Percentiles rank a stretch among this genome's conserved stretches.
Evolutionary conservation across 805 yeast species (phyloP).

Genomic region (Metschnikowia koreensis): DNA sequence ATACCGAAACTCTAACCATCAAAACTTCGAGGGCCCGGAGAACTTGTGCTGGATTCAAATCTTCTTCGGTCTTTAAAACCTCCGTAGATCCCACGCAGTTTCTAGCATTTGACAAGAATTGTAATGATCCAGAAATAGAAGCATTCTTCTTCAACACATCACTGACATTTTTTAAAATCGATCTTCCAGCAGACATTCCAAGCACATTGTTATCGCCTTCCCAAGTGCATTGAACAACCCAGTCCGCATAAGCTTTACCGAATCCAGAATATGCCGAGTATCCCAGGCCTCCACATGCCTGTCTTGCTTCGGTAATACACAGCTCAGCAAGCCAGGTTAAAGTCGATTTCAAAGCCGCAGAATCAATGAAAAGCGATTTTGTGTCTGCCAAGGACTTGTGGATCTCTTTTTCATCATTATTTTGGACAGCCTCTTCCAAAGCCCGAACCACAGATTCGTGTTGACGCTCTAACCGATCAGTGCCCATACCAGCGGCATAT

Average conservation of each 20-base stretch:
- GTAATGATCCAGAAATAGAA: slow-evolving; percentile 14
- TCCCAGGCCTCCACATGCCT: slow-evolving; percentile 50
- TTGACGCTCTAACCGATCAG: slow-evolving; percentile 36
- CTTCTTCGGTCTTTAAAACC: slow-evolving; percentile 11
- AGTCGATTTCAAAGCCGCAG: slow-evolving; percentile 45
- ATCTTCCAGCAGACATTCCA: slow-evolving; percentile 41
- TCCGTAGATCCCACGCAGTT: slow-evolving; percentile 2
- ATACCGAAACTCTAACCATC: slow-evolving; percentile 34
- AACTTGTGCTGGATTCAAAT: slow-evolving; percentile 19
- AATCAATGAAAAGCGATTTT: slow-evolving; percentile 44
- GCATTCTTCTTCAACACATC: slow-evolving; percentile 23
- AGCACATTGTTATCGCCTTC: slow-evolving; percentile 49
- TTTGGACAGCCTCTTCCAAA: slow-evolving; percentile 37
- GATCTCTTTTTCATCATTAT: slow-evolving; percentile 31
- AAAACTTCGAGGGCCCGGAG: slow-evolving; percentile 32
- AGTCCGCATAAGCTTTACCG: slow-evolving; percentile 44
- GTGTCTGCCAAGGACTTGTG: slow-evolving; percentile 34
- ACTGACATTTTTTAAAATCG: slow-evolving; percentile 33
- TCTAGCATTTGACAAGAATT: slow-evolving; percentile 16
- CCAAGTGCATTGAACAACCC: slow-evolving; percentile 51
- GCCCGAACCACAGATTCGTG: slow-evolving; percentile 29
- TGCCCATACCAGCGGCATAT: slow-evolving; percentile 38
- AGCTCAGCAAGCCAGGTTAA: slow-evolving; percentile 45
- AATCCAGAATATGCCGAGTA: slow-evolving; percentile 45
- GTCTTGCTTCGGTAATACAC: slow-evolving; percentile 42